Evolutionary conservation across 805 yeast species (phyloP).

Genomic region (Spathaspora gorwiae): DNA sequence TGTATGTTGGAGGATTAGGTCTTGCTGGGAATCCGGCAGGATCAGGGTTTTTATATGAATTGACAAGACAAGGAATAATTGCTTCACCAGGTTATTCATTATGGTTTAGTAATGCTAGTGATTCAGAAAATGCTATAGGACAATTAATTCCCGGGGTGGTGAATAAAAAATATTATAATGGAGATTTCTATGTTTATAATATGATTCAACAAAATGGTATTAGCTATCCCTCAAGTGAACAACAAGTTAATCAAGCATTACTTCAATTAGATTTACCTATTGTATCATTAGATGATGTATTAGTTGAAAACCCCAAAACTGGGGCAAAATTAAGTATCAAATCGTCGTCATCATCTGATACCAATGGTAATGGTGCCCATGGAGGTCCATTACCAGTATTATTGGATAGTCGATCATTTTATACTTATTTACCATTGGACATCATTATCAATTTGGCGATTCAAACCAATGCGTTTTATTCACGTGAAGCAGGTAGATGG

Average conservation of each 20-base stretch:
- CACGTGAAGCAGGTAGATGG: conserved; percentile 48
- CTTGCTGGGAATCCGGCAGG: conserved; percentile 23
- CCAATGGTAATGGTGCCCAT: too few species aligned
- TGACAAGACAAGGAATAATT: conserved; percentile 18
- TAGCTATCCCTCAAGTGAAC: conserved; percentile 36
- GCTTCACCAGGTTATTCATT: conserved; percentile 30
- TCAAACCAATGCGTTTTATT: conserved; percentile 64
- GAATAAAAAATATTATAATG: conserved; percentile 42
- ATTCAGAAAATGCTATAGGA: conserved; percentile 16
- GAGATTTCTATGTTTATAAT: conserved; percentile 46
- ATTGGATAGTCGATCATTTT: conserved; percentile 51
- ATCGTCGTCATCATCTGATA: conserved; percentile 4
- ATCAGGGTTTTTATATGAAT: conserved; percentile 23
- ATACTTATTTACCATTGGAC: conserved; percentile 51
- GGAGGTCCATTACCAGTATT: conserved; percentile 50
- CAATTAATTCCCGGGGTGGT: conserved; percentile 56
- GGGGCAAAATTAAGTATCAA: conserved; percentile 34
- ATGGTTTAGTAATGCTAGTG: conserved; percentile 18
- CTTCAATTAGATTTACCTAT: conserved; percentile 24
- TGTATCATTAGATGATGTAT: conserved; percentile 20
- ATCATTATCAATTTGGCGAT: conserved; percentile 58
- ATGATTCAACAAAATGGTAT: conserved; percentile 45
- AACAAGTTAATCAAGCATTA: conserved; percentile 8
- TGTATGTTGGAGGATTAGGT: conserved; percentile 32
- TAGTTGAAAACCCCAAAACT: conserved; percentile 23